phyloP scores from a whole-genome alignment of 164 flowering plant genomes.

The Umbellularia californica region DNA sequence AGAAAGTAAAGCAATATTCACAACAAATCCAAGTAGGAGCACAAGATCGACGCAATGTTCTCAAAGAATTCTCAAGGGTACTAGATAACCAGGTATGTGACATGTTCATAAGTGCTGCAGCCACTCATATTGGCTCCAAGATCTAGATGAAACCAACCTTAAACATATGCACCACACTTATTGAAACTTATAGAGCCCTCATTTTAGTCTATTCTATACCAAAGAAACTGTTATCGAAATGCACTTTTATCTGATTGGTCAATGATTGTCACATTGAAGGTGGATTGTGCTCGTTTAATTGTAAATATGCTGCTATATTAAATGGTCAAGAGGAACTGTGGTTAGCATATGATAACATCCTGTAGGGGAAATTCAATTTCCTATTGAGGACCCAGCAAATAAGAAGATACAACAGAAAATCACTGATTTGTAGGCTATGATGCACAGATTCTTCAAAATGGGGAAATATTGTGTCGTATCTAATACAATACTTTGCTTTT shows the following conservation, averaged over 20 bases:
- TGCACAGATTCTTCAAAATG: too few relatives aligned
- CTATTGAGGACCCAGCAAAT: too few relatives aligned
- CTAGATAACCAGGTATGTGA: slow-evolving; percentile 64
- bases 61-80: slow-evolving; percentile 72
- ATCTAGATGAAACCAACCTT: background rate
- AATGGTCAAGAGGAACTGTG: too few relatives aligned
- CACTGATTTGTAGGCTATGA: too few relatives aligned
- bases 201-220: background rate
- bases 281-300: too few relatives aligned
- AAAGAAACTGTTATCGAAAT: background rate
- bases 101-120: background rate
- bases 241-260: background rate
- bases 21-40: slow-evolving; percentile 51
- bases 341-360: too few relatives aligned
- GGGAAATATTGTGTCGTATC: too few relatives aligned
- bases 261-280: background rate
- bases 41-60: slow-evolving; percentile 41
- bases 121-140: background rate
- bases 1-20: slow-evolving; percentile 66
- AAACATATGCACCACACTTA: background rate
- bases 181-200: background rate
- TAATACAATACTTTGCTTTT: too few relatives aligned
- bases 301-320: too few relatives aligned
- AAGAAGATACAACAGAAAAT: too few relatives aligned
- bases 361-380: too few relatives aligned